These are phyloP conservation scores for Aspergillus hancockii DNA, from an alignment of 495 filamentous ascomycete species.

Conservation along the genomic window DNA sequence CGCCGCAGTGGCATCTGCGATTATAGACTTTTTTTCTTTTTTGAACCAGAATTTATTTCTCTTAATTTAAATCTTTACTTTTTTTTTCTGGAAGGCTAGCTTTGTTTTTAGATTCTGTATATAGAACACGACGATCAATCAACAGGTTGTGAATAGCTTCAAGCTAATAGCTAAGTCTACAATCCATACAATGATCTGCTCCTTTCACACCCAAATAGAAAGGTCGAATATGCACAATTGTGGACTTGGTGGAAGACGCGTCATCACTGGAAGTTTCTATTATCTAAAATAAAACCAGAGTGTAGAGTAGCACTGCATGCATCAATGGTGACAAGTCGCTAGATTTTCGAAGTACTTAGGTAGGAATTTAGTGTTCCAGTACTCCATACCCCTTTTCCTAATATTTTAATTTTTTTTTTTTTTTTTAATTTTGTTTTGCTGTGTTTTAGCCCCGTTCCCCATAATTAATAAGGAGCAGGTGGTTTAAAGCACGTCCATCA, in stretches of 20 bases:
- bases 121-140: slow-evolving; percentile 10
- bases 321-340: neutral
- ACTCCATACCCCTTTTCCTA: neutral
- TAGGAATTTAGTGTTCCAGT: neutral
- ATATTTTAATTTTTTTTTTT: neutral
- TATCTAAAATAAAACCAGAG: neutral
- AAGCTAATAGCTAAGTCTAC: neutral
- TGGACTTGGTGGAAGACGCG: neutral
- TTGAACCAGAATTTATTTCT: neutral
- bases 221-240: neutral
- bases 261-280: neutral
- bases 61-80: slow-evolving; percentile 4
- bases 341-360: neutral
- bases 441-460: neutral
- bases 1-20: slow-evolving; percentile 1
- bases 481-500: neutral
- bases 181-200: neutral
- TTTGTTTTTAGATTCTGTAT: slow-evolving; percentile 8
- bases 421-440: neutral
- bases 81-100: slow-evolving; percentile 13
- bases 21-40: slow-evolving; percentile 13
- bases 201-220: neutral
- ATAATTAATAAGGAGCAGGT: neutral
- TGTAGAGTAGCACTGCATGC: neutral
- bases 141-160: neutral